Evolutionary conservation across 495 filamentous ascomycete genomes (phyloP).

Genomic region (Xylaria intraflava): DNA sequence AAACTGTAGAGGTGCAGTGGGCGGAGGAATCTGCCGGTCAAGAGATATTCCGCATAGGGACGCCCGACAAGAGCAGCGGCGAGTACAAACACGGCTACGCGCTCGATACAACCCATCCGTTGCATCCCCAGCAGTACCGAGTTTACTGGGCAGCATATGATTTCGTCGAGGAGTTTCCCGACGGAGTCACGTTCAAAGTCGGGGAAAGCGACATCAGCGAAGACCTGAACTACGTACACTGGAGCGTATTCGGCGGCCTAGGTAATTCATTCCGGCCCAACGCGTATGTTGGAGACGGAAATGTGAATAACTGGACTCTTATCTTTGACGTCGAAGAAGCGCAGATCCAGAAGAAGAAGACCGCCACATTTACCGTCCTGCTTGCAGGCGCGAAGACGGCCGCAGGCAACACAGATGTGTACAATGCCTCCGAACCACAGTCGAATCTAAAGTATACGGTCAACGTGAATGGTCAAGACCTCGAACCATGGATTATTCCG

Average conservation of each 20-base stretch:
- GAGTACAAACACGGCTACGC: slow-evolving; percentile 48
- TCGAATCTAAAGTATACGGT: slow-evolving; percentile 39
- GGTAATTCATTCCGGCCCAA: slow-evolving; percentile 26
- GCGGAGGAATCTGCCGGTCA: slow-evolving; percentile 44
- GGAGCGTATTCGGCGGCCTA: slow-evolving; percentile 46
- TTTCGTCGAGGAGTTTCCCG: slow-evolving; percentile 45
- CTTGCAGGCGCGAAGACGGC: slow-evolving; percentile 52
- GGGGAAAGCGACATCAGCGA: slow-evolving; percentile 36
- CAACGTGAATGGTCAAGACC: slow-evolving; percentile 35
- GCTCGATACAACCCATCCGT: slow-evolving; percentile 35
- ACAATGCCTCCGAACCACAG: slow-evolving; percentile 39
- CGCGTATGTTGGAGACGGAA: slow-evolving; percentile 29
- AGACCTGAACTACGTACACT: slow-evolving; percentile 51
- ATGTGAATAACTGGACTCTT: slow-evolving; percentile 50
- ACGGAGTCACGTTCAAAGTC: slow-evolving; percentile 46
- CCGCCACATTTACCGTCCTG: slow-evolving; percentile 50
- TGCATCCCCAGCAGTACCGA: slow-evolving; percentile 44
- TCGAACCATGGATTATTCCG: slow-evolving; percentile 43
- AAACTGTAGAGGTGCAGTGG: slow-evolving; percentile 34
- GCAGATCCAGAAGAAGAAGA: slow-evolving; percentile 22
- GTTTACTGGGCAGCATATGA: slow-evolving; percentile 51
- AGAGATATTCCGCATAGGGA: slow-evolving; percentile 50
- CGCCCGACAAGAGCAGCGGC: slow-evolving; percentile 48
- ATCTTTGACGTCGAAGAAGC: slow-evolving; percentile 37
- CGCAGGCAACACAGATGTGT: slow-evolving; percentile 49